A percentile compares a stretch with the other conserved stretches of the same genome.
These are phyloP conservation scores for Paxillus ammoniavirescens DNA, from an alignment of 768 basidiomycete species.

Conservation along the genomic window DNA sequence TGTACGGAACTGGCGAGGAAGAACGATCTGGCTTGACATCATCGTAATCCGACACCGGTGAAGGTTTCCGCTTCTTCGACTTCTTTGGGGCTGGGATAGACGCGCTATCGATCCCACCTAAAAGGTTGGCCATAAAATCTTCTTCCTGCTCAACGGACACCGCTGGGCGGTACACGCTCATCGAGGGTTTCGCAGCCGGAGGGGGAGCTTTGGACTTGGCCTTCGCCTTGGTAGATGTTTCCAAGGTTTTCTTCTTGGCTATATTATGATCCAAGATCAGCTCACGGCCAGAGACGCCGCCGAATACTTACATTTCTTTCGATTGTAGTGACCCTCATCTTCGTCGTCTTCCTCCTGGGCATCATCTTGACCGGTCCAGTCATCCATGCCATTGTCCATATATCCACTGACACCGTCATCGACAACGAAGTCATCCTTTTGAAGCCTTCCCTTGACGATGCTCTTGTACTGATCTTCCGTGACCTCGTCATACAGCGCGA, in stretches of 20 bases:
- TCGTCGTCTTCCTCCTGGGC: constrained; percentile 57
- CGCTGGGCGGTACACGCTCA: constrained; percentile 77
- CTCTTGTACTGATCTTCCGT: constrained; percentile 84
- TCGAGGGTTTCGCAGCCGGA: constrained; percentile 52
- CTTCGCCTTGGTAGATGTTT: constrained; percentile 34
- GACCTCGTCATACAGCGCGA: constrained; percentile 83
- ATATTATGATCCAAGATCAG: constrained; percentile 8
- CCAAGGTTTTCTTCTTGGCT: constrained; percentile 29
- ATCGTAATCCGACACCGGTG: constrained; percentile 42
- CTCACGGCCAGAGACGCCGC: not conserved
- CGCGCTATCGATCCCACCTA: constrained; percentile 66
- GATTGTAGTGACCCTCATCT: constrained; percentile 31
- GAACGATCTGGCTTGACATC: constrained; percentile 25
- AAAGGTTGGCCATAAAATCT: constrained; percentile 83
- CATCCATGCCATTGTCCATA: constrained; percentile 95
- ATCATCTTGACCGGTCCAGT: constrained; percentile 68
- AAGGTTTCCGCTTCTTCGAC: constrained; percentile 69
- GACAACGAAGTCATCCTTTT: constrained; percentile 90
- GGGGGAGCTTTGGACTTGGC: constrained; percentile 47
- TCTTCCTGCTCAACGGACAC: constrained; percentile 78
- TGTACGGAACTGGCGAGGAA: constrained; percentile 42
- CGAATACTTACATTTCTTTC: constrained; percentile 40
- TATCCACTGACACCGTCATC: constrained; percentile 93
- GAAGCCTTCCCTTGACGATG: constrained; percentile 81
- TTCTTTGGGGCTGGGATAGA: constrained; percentile 36